Percentiles rank a stretch among this genome's conserved stretches.
These are phyloP conservation scores for Yarrowia hollandica DNA, from an alignment of 805 yeast genomes.

Conservation along the genomic window DNA sequence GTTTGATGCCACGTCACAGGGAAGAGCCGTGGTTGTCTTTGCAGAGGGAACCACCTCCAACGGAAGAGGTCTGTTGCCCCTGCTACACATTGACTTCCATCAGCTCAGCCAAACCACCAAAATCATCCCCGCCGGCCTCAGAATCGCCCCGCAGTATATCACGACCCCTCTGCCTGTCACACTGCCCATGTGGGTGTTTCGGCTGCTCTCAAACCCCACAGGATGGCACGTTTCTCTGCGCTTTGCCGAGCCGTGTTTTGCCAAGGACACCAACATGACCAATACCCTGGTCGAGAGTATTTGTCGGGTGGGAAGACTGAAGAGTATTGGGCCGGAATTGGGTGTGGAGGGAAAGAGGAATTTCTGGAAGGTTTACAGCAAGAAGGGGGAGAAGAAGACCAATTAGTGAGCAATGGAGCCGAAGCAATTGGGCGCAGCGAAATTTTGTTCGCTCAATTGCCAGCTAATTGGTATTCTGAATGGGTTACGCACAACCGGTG, in stretches of 20 bases:
- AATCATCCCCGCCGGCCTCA: conserved; percentile 38
- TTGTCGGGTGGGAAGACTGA: conserved; percentile 48
- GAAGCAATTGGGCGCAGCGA: no score
- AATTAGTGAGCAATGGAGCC: no score
- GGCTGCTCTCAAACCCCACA: conserved; percentile 31
- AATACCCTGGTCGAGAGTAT: conserved; percentile 36
- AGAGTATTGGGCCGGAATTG: conserved; percentile 50
- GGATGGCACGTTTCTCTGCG: conserved; percentile 39
- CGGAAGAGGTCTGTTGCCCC: conserved; percentile 71
- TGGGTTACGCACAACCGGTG: no score
- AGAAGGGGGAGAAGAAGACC: neutral
- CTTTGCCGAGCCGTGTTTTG: conserved; percentile 37
- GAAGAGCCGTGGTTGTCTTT: conserved; percentile 51
- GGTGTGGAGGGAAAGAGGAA: conserved; percentile 47
- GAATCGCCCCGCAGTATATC: conserved; percentile 40
- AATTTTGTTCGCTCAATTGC: no score
- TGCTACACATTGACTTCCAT: conserved; percentile 42
- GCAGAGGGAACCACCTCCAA: conserved; percentile 86
- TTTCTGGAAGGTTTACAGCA: conserved; percentile 41
- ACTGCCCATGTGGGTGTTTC: conserved; percentile 38
- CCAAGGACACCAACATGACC: conserved; percentile 29
- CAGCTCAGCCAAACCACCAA: conserved; percentile 30
- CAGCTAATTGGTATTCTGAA: no score
- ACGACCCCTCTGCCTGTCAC: conserved; percentile 42
- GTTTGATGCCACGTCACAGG: conserved; percentile 7